Base-by-base conservation (phyloP, 129 eudicot species). In the Cynara cardunculus region DNA sequence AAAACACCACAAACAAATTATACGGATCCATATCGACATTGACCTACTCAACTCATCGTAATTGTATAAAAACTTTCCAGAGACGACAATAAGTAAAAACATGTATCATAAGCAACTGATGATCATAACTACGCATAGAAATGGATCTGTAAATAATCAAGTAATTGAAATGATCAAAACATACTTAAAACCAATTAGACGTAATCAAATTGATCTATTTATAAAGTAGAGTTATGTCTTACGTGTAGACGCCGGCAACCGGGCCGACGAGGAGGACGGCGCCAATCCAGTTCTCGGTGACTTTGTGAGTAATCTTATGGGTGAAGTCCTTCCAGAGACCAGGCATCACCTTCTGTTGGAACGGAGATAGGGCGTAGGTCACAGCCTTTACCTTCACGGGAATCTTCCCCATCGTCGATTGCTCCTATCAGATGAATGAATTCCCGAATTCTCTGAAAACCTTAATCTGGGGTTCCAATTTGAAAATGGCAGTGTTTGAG, bases 271-370 rank as follows among this genome's bases (percentile, higher is more conserved):
- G 81, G 78, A 94, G 97, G 30, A 90, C 61, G 53, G 96, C 84
- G 85, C 46, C 86, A 77, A 91, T 9, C 97, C 98, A 91, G 71
- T 91, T 90, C 0, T 90, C 97, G 73, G 88, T 69, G 87, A 92
- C 84, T 86, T 90, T 94, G 88, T 94, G 97, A n/a, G 87, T 80
- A 78, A 90, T 69, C 84, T 94, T 94, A 4, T 84, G 85, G 0
- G 92, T 72, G 18, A 89, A 44, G 14, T 94, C 90, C 30, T 94
- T 94, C 97, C 96, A 91, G 65, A 94, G 93, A 3, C 98, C 98
- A 0, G 97, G 84, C 98, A 94, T 94, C 68, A 92, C 87, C 86
- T 94, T 90, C 82, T 94, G 98, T 84, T 94, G 98, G 82, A 88
- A 94, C 14, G 98, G 98, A 7, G 98, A 94, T 3, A 94, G 41